phyloP scores from a whole-genome alignment of 2,329 filamentous ascomycete species.

The Neophaeococcomyces mojaviensis region DNA sequence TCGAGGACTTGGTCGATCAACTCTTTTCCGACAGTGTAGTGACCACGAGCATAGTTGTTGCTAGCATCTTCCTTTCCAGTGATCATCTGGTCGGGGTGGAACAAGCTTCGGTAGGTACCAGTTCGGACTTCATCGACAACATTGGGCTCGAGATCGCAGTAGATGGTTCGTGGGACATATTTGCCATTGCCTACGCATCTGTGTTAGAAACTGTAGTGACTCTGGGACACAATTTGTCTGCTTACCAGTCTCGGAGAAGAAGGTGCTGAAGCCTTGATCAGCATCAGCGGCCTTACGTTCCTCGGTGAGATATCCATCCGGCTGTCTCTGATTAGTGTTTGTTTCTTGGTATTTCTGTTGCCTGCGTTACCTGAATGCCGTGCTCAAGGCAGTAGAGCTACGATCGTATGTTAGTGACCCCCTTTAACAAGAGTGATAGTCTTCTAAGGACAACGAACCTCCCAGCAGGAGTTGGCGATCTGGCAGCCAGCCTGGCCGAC shows the following conservation, averaged over 20 bases:
- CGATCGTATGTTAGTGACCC: conserved; percentile 22
- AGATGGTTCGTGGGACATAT: conserved; percentile 98
- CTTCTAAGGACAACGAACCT: conserved; percentile 59
- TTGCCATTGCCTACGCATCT: conserved; percentile 74
- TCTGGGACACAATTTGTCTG: conserved; percentile 18
- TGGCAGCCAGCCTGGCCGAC: conserved; percentile 99
- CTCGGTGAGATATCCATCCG: conserved; percentile 96
- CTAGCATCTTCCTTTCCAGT: conserved; percentile 99
- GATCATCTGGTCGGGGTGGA: conserved; percentile 99
- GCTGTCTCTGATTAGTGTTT: conserved; percentile 48
- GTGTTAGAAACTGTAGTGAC: conserved; percentile 6
- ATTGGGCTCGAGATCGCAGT: conserved; percentile 99
- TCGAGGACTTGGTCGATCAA: conserved; percentile 96
- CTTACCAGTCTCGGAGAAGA: conserved; percentile 99
- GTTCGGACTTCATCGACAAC: conserved; percentile 99
- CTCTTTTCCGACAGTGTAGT: conserved; percentile 99
- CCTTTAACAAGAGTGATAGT: conserved; percentile 29
- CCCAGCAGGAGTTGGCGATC: conserved; percentile 99
- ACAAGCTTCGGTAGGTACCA: conserved; percentile 88
- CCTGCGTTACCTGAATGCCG: conserved; percentile 79
- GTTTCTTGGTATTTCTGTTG: conserved; percentile 11
- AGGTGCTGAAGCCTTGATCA: conserved; percentile 98
- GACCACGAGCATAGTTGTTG: conserved; percentile 99
- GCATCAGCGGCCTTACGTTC: conserved; percentile 90
- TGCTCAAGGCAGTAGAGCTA: conserved; percentile 99